Conservation (phyloP, 2,329 filamentous ascomycete species). For the Zymoseptoria pseudotritici region DNA sequence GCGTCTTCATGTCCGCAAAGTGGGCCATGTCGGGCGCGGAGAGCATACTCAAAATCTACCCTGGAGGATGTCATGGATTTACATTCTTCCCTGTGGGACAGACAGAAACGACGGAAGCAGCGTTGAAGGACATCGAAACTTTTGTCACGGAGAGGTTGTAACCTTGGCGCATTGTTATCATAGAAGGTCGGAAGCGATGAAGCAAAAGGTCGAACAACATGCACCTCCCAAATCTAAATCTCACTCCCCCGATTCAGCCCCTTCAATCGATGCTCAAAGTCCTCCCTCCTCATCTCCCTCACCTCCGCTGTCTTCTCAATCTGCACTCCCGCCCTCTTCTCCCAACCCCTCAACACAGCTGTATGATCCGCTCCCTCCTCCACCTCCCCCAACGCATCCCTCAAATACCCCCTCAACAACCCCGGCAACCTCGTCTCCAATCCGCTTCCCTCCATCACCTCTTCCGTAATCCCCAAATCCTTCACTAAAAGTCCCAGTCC, state of each 20-base stretch:
- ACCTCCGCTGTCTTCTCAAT: slow-evolving; percentile 25
- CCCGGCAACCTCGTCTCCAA: slow-evolving; percentile 28
- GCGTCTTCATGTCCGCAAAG: slow-evolving; percentile 46
- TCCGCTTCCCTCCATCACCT: slow-evolving; percentile 29
- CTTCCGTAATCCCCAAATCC: slow-evolving; percentile 31
- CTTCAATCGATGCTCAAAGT: slow-evolving; percentile 25
- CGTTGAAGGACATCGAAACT: slow-evolving; percentile 32
- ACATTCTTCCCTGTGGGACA: slow-evolving; percentile 34
- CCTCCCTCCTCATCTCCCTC: slow-evolving; percentile 17
- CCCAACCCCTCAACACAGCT: slow-evolving; percentile 30
- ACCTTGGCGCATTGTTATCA: no score
- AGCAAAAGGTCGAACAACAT: no score
- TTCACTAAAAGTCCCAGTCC: slow-evolving; percentile 31
- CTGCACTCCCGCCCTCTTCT: slow-evolving; percentile 29
- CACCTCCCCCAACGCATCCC: slow-evolving; percentile 26
- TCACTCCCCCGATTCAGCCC: slow-evolving; percentile 13
- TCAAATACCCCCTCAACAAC: slow-evolving; percentile 27
- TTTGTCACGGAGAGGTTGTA: slow-evolving; percentile 29
- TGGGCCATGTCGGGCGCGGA: slow-evolving; percentile 48
- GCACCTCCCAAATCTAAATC: no score
- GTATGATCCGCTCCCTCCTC: slow-evolving; percentile 30
- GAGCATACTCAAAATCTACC: slow-evolving; percentile 39
- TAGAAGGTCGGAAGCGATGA: no score
- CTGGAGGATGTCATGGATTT: slow-evolving; percentile 48
- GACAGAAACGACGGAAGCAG: slow-evolving; percentile 32